A percentile compares a stretch with the other conserved stretches of the same genome.
phyloP scores from a whole-genome alignment of 2,329 filamentous ascomycete genomes.

The Lachnellula suecica region DNA sequence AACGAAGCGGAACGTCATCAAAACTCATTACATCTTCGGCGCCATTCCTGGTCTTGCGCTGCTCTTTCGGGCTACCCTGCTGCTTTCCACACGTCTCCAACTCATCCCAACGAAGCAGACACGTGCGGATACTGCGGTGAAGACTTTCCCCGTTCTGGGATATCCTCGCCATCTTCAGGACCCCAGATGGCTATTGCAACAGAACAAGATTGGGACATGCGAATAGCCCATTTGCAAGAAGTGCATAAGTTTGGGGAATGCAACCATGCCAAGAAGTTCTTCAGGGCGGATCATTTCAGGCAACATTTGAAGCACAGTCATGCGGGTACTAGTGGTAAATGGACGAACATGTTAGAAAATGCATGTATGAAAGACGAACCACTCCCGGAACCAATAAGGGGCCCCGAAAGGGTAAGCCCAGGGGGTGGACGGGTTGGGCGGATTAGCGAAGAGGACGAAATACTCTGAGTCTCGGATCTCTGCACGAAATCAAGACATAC shows the following conservation, averaged over 20 bases:
- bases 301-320: slow-evolving; percentile 98
- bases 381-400: slow-evolving; percentile 42
- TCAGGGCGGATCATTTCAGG: slow-evolving; percentile 93
- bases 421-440: slow-evolving; percentile 24
- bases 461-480: slow-evolving; percentile 13
- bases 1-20: slow-evolving; percentile 96
- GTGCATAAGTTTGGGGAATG: slow-evolving; percentile 97
- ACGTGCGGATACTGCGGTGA: slow-evolving; percentile 94
- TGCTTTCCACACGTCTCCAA: slow-evolving; percentile 82
- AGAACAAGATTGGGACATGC: slow-evolving; percentile 83
- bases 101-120: slow-evolving; percentile 66
- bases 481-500: slow-evolving; percentile 2
- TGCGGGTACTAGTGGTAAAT: slow-evolving; percentile 93
- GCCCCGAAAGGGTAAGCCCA: slow-evolving; percentile 28
- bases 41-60: slow-evolving; percentile 96
- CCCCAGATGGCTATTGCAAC: slow-evolving; percentile 52
- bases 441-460: slow-evolving; percentile 33
- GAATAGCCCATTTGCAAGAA: slow-evolving; percentile 83
- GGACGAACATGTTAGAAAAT: slow-evolving; percentile 97
- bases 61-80: slow-evolving; percentile 75
- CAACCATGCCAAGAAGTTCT: slow-evolving; percentile 98
- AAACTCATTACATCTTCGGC: slow-evolving; percentile 87
- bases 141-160: slow-evolving; percentile 62
- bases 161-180: slow-evolving; percentile 41
- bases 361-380: slow-evolving; percentile 92